A percentile compares a stretch with the other conserved stretches of the same genome.
Evolutionary conservation across 306 rosid species (phyloP).

Genomic region (Prunus dulcis): DNA sequence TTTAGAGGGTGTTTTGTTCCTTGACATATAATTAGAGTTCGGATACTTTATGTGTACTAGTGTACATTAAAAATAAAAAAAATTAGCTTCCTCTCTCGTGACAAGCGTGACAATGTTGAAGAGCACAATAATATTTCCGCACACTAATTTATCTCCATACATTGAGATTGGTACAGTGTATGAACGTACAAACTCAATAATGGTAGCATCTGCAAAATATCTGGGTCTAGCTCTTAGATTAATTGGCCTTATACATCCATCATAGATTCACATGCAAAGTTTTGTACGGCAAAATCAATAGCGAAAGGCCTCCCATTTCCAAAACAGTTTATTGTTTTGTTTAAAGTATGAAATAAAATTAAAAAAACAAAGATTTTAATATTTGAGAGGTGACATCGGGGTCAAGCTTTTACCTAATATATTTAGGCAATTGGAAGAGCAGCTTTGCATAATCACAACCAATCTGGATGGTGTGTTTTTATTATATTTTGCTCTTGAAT

Average conservation of each 20-base stretch:
- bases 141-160: background rate
- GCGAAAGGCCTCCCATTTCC: background rate
- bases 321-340: background rate
- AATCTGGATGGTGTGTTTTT: slow-evolving; percentile 1
- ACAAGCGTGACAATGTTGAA: background rate
- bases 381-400: background rate
- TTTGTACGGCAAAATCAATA: background rate
- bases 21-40: background rate
- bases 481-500: background rate
- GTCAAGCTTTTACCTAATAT: background rate
- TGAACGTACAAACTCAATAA: background rate
- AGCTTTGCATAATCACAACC: background rate
- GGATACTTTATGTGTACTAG: no score
- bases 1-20: background rate
- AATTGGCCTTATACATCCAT: background rate
- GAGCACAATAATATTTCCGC: background rate
- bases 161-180: background rate
- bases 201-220: background rate
- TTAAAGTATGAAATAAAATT: background rate
- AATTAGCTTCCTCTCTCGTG: background rate
- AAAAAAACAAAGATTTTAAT: background rate
- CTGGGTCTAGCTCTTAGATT: background rate
- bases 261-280: background rate
- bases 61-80: background rate
- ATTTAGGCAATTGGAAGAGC: background rate